Evolutionary conservation across 1,284 basidiomycete genomes (phyloP), one percentile per base, ranked within the genome.

Genomic region (Malassezia restricta): DNA sequence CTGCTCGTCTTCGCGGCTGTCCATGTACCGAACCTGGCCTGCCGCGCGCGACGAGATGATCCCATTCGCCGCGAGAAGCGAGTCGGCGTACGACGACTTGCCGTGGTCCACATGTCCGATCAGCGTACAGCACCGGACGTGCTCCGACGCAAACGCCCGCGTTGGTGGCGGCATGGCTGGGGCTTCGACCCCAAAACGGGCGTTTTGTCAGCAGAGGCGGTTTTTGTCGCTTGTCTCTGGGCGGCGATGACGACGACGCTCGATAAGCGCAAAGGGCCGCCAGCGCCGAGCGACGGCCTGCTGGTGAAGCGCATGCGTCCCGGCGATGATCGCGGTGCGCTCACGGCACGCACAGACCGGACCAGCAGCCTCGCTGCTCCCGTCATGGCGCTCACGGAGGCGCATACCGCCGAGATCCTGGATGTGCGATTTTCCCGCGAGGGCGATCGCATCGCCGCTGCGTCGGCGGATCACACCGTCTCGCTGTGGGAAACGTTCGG

Each of bases 1-100:
- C 72, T 98, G 92, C 73, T 99, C 94, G 67, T 98, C 94, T 72
- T 94, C 90, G 61, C 94, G 79, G 54, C 86, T 89, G 74, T 99
- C 94, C 43, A 98, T 78, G 74, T 94, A 98, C 51, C 94, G 80
- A 72, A 98, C 83, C 75, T 95, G 96, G 20, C 94, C 94, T 0
- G 91, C 94, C 82, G 96, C 86, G 41, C 87, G 78, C 4, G 84
- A 77, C 0, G 91, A 95, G 68, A 99, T 96, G 73, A 99, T 96
- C 68, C 90, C 92, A 76, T 98, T 98, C 29, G 92, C 87, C 3
- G 92, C 92, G 14, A 99, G 81, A 3, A 99, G 80, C 15, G 86
- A 83, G 71, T 99, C 94, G 79, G 94, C 92, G 59, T 94, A 84
- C 0, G 90, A 70, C 42, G 68, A 70, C 47, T 73, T 73, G 60